Percentiles rank a stretch among this genome's conserved stretches.
Evolutionary conservation across 495 filamentous ascomycete species (phyloP).

Genomic region (Tuber umbilicatum): DNA sequence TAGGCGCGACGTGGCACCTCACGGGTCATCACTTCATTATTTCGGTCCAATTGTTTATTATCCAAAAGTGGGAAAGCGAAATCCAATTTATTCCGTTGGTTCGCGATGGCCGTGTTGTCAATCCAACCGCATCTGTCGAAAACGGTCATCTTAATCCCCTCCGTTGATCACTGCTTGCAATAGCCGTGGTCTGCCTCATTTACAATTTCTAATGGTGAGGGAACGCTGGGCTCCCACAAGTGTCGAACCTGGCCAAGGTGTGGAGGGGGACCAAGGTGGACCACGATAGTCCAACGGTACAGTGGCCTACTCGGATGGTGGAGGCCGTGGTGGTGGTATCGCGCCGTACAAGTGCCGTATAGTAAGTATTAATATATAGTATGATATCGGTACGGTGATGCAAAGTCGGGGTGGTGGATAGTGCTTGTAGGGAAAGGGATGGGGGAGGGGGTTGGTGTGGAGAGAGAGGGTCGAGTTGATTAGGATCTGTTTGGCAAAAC

Average conservation of each 20-base stretch:
- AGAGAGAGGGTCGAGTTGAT: too few relatives aligned
- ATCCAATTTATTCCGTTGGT: not conserved
- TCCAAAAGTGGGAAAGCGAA: not conserved
- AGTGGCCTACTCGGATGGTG: too few relatives aligned
- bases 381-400: too few relatives aligned
- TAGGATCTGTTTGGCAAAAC: too few relatives aligned
- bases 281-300: too few relatives aligned
- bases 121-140: not conserved
- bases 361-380: too few relatives aligned
- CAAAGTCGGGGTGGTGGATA: too few relatives aligned
- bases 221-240: not conserved
- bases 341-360: too few relatives aligned
- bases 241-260: not conserved
- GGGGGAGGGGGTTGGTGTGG: too few relatives aligned
- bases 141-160: not conserved
- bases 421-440: too few relatives aligned
- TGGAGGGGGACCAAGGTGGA: not conserved
- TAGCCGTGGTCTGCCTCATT: not conserved
- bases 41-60: not conserved
- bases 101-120: not conserved
- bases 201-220: not conserved
- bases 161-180: not conserved
- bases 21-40: not conserved
- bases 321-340: too few relatives aligned
- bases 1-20: constrained; percentile 1